Base-by-base conservation (phyloP, 2,329 filamentous ascomycete genomes). In the Colletotrichum eremochloae region DNA sequence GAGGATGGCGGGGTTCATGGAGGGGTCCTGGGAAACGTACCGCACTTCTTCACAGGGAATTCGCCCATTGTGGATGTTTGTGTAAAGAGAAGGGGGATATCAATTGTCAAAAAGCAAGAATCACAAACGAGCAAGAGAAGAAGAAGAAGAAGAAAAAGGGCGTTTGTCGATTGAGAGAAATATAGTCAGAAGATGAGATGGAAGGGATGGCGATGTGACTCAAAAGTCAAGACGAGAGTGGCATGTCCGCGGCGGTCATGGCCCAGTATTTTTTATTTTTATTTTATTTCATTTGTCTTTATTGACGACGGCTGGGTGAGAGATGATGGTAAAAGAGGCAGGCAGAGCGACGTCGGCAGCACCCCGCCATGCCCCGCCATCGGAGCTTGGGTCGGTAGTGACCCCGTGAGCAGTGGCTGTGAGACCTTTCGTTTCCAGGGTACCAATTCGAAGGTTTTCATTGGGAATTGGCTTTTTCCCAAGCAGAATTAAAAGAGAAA, bases 11-110 rank as follows among this genome's bases (percentile, higher is more conserved):
- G 73, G 73, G 42, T 74, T 65, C 74, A 62, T 56, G 72, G 62
- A 77, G 58, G 61, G 72, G 64, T 44, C 24, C 38, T 42, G 8
- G 20, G 42, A 31, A 14, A 80, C 86, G 71, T 84, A 89, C 87
- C 87, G 83, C 87, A 89, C 81, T 89, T 90, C 84, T 89, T 90
- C 71, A 83, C 82, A 60, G 87, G 86, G 74, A 88, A 87, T 82
- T 85, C 82, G 75, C 83, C 75, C 75, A 73, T 73, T 68, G 48
- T 58, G 31, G 14, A 31, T 60, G 62, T n/a, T 33, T 61, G 38
- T 15, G n/a, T 24, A 18, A n/a, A 7, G 46, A 31, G 58, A 40
- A 40, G 50, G 44, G 36, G 24, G 57, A 60, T 67, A 63, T 67
- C 66, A 64, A 65, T 62, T 64, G 65, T 29, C 38, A 29, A 20